Base-by-base conservation (phyloP, 23 red algal genomes). In the Gracilaria vermiculophylla region DNA sequence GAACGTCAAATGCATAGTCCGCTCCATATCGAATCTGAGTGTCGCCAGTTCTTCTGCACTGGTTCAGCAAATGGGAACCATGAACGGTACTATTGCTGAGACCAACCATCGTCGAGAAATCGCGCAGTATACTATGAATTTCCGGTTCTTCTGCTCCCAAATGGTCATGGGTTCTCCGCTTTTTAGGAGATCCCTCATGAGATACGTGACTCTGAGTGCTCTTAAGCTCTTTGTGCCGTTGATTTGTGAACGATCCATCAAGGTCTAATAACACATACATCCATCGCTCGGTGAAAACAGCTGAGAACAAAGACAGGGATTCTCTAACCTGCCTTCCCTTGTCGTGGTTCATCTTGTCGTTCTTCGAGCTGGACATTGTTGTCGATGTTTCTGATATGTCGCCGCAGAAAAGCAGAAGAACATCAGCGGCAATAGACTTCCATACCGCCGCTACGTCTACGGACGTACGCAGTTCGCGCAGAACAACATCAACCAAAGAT, bases 281-380 rank as follows among this genome's bases (percentile, higher is more conserved):
- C 84, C 84, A 88, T 24, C 84, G 84, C 70, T 88, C 84, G 14
- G 84, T 77, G 39, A 88, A 88, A 51, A 88, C 84, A 58, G 84
- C 0, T 5, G 69, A 36, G 53, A 88, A 88, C 31, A 60, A 24
- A 3, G 84, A 43, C n/a, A 88, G 48, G 24, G 84, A 58, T 27
- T 88, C 84, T 0, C 23, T 5, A 48, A 42, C 47, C 20, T 47
- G 9, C 23, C 21, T 79, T 13, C 76, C 50, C 31, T 58, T 79
- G 19, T 39, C 76, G 13, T 60, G 11, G 32, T 60, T 52, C 9
- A 25, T 5, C 0, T 39, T 54, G 2, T 60, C 76, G 49, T 36
- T 36, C 49, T 33, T 57, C 14, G 13, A 21, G 29, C 21, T 36
- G 45, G 20, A 55, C 17, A 29, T 15, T 50, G 42, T 54, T 36